Base-by-base conservation (phyloP, 108 stramenopile genomes). In the Skeletonema tropicum region DNA sequence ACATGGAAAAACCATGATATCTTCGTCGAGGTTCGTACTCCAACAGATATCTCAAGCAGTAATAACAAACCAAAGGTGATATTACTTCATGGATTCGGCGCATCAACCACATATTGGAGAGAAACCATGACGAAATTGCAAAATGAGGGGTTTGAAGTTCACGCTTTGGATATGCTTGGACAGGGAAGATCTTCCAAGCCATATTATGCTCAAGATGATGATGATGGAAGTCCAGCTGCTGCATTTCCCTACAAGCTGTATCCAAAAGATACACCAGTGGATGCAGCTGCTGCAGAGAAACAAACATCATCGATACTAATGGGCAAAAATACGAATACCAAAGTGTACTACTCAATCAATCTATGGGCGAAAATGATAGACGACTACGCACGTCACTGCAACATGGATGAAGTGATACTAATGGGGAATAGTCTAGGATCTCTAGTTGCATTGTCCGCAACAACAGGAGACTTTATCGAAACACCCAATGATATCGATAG, bases 51-150 rank as follows among this genome's bases (percentile, higher is more conserved):
- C 6, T 55, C 52, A 21, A 25, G 9, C 6, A 49, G 48, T 23
- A 55, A 10, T 2, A 55, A 23, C 12, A 80, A 76, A 57, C 80
- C 80, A 11, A 60, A 68, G 29, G 59, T 85, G 30, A 67, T 90
- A 17, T 74, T 90, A 0, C 63, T 90, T 12, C 89, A 90, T 73
- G 89, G 89, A 31, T 90, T 90, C 67, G 89, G 85, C 12, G 87
- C 87, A 26, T 88, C 87, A 36, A 85, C 89, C 0, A 70, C 70
- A 6, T 90, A 90, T 59, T 90, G 87, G 87, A 70, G 89, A 58
- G 80, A 88, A 79, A 90, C 89, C 12, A 71, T 62, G 21, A 30
- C 17, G 12, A 70, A 62, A 6, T 63, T 90, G 15, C 68, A 60
- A 17, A 26, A 65, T 3, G 71, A 75, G n/a, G 89, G 89, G 15